Base-by-base conservation (phyloP, 108 stramenopile species). In the Halocafeteria seosinensis region DNA sequence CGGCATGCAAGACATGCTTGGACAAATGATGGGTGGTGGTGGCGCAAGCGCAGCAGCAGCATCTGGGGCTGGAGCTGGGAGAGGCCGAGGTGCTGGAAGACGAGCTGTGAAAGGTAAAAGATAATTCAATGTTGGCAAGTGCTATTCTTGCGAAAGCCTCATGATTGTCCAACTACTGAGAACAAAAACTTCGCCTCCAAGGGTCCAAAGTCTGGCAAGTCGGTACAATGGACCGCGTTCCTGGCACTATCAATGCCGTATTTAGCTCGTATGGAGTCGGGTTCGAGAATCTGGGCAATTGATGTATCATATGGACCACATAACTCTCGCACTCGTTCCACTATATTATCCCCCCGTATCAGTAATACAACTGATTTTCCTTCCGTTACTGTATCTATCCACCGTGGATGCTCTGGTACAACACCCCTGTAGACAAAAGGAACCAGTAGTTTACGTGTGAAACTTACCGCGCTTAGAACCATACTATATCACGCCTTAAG, bases 221-320 rank as follows among this genome's bases (percentile, higher is more conserved):
- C 88, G 0, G 88, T 88, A 74, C 86, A 87, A 64, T 87, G 88
- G 23, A 88, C 75, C 5, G 79, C 88, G 65, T 86, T 88, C n/a
- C 65, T 55, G 24, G 82, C 71, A 13, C 55, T 36, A 53, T 81
- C 77, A 0, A 63, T 53, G 3, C 85, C 87, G 71, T 78, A 86
- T 42, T 58, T 71, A 2, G 74, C 87, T 23, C 87, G 75, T 36
- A 88, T 66, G 9, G 73, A 72, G 9, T 67, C 36, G 0, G 86
- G 79, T 13, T 66, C 64, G 2, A 88, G 57, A 32, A 78, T 81
- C 57, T 75, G 78, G 17, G 88, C 88, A 47, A 86, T 74, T 21
- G 84, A 75, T 23, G 81, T 77, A 63, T 86, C 86, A 62, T 78
- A 81, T 11, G 88, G 88, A 1, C 88, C 88, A 13, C 65, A 76